Percentiles rank a stretch among this genome's conserved stretches.
Evolutionary conservation across 2,329 filamentous ascomycete species (phyloP).

Genomic region (Colletotrichum camelliae): DNA sequence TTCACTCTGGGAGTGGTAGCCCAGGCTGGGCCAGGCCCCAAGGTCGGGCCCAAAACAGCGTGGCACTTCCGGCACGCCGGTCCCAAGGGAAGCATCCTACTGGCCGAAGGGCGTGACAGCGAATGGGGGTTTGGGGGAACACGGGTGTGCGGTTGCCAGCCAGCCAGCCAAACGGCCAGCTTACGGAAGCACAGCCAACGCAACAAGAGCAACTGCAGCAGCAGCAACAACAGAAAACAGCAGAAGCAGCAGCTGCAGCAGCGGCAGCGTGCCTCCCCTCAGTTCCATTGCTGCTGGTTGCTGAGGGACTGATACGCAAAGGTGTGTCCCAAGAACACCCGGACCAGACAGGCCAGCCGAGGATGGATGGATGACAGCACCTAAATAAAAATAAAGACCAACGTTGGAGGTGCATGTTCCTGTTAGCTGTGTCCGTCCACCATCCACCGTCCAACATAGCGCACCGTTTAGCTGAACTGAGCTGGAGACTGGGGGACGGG

Average conservation of each 20-base stretch:
- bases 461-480: background rate
- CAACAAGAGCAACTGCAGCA: background rate
- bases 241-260: background rate
- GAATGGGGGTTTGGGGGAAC: background rate
- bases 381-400: background rate
- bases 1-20: background rate
- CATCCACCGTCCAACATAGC: background rate
- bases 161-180: background rate
- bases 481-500: background rate
- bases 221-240: background rate
- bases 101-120: background rate
- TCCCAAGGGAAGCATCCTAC: slow-evolving; percentile 6
- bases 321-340: background rate
- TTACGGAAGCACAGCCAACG: slow-evolving; percentile 12
- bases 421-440: background rate
- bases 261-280: background rate
- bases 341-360: background rate
- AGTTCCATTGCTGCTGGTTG: background rate
- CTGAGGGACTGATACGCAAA: background rate
- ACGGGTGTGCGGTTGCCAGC: background rate
- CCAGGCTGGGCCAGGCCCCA: slow-evolving; percentile 1
- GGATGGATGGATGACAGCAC: background rate
- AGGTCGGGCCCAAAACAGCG: slow-evolving; percentile 6
- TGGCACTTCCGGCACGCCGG: slow-evolving; percentile 7
- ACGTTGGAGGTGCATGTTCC: background rate